Conservation (phyloP, 176 grass and related monocot species). For the Pontederia crassipes region DNA sequence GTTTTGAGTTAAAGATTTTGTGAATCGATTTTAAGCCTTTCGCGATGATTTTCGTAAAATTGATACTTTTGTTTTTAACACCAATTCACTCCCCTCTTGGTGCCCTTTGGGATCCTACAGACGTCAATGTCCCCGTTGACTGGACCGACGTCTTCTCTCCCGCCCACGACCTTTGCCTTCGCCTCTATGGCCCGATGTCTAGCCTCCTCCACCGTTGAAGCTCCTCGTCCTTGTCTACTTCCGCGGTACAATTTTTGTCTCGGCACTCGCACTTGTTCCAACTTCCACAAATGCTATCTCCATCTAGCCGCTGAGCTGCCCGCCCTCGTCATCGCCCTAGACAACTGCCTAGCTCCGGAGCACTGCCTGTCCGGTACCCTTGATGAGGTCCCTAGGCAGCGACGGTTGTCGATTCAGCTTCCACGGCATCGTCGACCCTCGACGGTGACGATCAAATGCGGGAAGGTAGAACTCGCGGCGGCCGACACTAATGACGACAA, state of each 20-base stretch:
- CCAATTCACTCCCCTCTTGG: too few relatives aligned
- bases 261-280: slow-evolving; percentile 14
- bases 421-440: too few relatives aligned
- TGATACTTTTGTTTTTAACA: too few relatives aligned
- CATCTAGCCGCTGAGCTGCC: slow-evolving; percentile 13
- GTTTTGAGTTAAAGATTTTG: too few relatives aligned
- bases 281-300: slow-evolving; percentile 7
- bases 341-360: slow-evolving; percentile 80
- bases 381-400: slow-evolving; percentile 24
- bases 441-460: too few relatives aligned
- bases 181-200: slow-evolving; percentile 8
- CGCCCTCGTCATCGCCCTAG: slow-evolving; percentile 53
- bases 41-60: too few relatives aligned
- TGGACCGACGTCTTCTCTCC: background rate
- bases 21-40: too few relatives aligned
- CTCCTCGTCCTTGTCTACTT: slow-evolving; percentile 11
- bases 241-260: slow-evolving; percentile 16
- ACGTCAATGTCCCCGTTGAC: too few relatives aligned
- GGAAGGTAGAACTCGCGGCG: too few relatives aligned
- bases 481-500: too few relatives aligned
- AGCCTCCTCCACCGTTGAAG: background rate
- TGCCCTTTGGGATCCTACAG: too few relatives aligned
- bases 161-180: slow-evolving; percentile 2
- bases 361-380: slow-evolving; percentile 53
- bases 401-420: too few relatives aligned